A percentile compares a stretch with the other conserved stretches of the same genome.
Evolutionary conservation across 2,329 filamentous ascomycete genomes (phyloP).

Genomic region (Fusarium fracticaudum): DNA sequence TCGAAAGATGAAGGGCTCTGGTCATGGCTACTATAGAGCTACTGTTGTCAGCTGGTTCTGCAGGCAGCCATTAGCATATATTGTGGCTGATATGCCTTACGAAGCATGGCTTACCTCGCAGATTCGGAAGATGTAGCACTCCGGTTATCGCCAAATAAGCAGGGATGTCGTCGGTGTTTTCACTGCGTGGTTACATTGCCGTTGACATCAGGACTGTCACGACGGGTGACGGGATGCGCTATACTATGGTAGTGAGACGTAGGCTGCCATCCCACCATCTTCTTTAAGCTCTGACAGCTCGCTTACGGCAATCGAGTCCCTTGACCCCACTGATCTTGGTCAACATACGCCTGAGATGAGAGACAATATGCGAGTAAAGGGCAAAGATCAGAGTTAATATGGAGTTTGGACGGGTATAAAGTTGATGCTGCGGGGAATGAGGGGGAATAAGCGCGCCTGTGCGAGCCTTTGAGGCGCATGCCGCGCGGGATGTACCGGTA

Average conservation of each 20-base stretch:
- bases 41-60: neutral
- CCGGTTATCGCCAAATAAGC: neutral
- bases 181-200: slow-evolving; percentile 8
- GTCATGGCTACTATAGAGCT: neutral
- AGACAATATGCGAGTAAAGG: slow-evolving; percentile 11
- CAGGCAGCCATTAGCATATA: neutral
- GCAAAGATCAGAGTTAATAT: slow-evolving; percentile 1
- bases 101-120: neutral
- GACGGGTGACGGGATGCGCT: neutral
- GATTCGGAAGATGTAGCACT: neutral
- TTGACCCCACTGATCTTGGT: neutral
- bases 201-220: slow-evolving; percentile 11
- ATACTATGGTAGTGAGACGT: neutral
- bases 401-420: slow-evolving; percentile 20
- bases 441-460: slow-evolving; percentile 24
- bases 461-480: slow-evolving; percentile 3
- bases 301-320: slow-evolving; percentile 11
- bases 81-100: neutral
- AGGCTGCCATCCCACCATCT: slow-evolving; percentile 5
- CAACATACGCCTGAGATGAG: slow-evolving; percentile 15
- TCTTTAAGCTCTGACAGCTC: slow-evolving; percentile 30
- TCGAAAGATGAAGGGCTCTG: neutral
- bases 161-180: slow-evolving; percentile 13
- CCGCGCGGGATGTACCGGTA: slow-evolving; percentile 13
- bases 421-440: slow-evolving; percentile 22